Base-by-base conservation (phyloP, 352 stramenopile species). In the Pythium aquatile region DNA sequence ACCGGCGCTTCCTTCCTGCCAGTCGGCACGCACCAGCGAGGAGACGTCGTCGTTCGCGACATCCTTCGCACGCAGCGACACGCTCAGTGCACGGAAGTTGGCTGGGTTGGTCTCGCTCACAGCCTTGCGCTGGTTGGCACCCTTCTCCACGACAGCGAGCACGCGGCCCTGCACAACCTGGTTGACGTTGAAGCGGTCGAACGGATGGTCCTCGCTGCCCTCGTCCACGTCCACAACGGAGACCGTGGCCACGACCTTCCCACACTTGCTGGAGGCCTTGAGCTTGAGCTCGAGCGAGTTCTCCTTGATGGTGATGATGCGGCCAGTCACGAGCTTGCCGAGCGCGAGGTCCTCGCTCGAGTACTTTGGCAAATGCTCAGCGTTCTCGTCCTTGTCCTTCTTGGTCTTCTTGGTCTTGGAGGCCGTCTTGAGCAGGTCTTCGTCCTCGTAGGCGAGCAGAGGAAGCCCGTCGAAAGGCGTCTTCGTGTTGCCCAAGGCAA, bases 191-290 rank as follows among this genome's bases (percentile, higher is more conserved):
- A 89, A 96, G 37, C 60, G 73, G 66, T 95, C 86, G 61, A 96
- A 94, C 53, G 88, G 88, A 53, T 96, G 88, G 29, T 73, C 75
- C n/a, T 73, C 69, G 0, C 40, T 54, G 20, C 75, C 69, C 24
- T 63, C 72, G 62, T 96, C 85, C 16, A 95, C 85, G 68, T 96
- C 88, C 14, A 91, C 85, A 58, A 96, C 88, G 14, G 88, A 93
- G 4, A 96, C 86, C 16, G 76, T 72, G 30, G 85, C 73, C 40
- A 87, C 70, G 8, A 95, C 80, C 73, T 93, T 96, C 51, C 88
- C 84, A 13, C 75, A 73, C 61, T 82, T 88, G 70, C 89, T 91
- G 44, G 61, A 75, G 5, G 79, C 82, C 75, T 90, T 84, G 33
- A 96, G 64, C 56, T 90, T 90, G 63, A 96, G 79, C 63, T 96